phyloP scores from a whole-genome alignment of 805 yeast genomes.

The Tetrapisispora arboricola region DNA sequence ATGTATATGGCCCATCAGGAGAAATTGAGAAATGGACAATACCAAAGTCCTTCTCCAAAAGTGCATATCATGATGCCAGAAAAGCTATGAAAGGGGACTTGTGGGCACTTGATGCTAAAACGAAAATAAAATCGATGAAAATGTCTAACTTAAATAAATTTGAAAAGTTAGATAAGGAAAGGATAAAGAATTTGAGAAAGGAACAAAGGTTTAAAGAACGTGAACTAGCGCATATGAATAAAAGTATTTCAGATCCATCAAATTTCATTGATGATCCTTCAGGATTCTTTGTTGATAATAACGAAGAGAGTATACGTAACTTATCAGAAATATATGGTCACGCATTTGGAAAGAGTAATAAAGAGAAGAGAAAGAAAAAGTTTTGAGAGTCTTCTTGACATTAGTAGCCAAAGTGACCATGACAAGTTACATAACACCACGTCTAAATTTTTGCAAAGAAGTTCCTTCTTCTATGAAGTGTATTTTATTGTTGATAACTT shows the following conservation, averaged over 20 bases:
- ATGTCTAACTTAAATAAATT: slow-evolving; percentile 19
- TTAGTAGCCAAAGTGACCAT: too few species aligned
- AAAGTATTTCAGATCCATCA: neutral
- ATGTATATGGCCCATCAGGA: slow-evolving; percentile 72
- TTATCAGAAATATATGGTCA: slow-evolving; percentile 1
- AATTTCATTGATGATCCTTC: neutral
- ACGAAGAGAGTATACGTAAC: neutral
- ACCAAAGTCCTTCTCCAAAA: slow-evolving; percentile 65
- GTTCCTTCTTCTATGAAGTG: too few species aligned
- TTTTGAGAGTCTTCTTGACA: too few species aligned
- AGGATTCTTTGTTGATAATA: neutral
- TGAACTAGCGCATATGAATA: neutral
- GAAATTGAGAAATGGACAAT: slow-evolving; percentile 79
- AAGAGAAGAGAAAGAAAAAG: neutral
- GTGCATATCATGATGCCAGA: slow-evolving; percentile 80
- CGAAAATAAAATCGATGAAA: slow-evolving; percentile 29
- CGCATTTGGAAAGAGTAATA: neutral
- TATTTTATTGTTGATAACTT: too few species aligned
- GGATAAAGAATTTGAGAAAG: slow-evolving; percentile 13
- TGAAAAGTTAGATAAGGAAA: slow-evolving; percentile 18
- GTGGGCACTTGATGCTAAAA: slow-evolving; percentile 69
- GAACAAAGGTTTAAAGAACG: slow-evolving; percentile 1
- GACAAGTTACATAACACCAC: too few species aligned
- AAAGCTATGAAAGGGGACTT: slow-evolving; percentile 76
- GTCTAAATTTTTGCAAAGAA: too few species aligned